Evolutionary conservation across 345 rosid genomes (phyloP).

Genomic region (Aquilaria malaccensis): DNA sequence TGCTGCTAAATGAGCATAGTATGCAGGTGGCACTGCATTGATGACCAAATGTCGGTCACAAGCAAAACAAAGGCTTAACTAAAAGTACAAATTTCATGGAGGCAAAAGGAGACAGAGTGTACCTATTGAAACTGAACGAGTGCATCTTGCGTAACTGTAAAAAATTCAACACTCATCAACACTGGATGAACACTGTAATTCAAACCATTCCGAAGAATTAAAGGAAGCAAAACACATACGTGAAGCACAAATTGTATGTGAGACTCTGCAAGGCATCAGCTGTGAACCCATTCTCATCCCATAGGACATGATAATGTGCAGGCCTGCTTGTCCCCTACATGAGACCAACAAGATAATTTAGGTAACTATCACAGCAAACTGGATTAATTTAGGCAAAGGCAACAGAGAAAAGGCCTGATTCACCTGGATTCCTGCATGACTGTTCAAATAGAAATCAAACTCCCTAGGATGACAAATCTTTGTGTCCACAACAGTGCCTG

Average conservation of each 20-base stretch:
- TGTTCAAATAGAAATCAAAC: slow-evolving; percentile 34
- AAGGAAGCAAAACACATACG: slow-evolving; percentile 17
- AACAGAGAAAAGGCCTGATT: background rate
- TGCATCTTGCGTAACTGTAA: slow-evolving; percentile 39
- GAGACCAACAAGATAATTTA: background rate
- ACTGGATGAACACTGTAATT: background rate
- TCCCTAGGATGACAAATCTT: slow-evolving; percentile 41
- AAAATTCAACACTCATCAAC: background rate
- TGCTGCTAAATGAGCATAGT: slow-evolving; percentile 31
- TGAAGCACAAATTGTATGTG: slow-evolving; percentile 31
- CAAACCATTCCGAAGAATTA: background rate
- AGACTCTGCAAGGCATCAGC: slow-evolving; percentile 37
- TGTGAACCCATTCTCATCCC: slow-evolving; percentile 38
- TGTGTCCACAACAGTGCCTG: slow-evolving; percentile 39
- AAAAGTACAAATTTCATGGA: background rate
- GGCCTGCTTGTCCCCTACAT: slow-evolving; percentile 37
- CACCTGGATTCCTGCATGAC: slow-evolving; percentile 46
- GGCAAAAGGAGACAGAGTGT: background rate
- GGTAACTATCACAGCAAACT: background rate
- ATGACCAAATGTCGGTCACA: background rate
- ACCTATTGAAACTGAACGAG: slow-evolving; percentile 41
- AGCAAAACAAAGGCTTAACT: background rate
- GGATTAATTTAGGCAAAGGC: too few relatives aligned
- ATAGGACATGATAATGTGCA: slow-evolving; percentile 35
- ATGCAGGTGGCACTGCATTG: slow-evolving; percentile 31